These are phyloP conservation scores for Cetraspora pellucida DNA, from an alignment of 192 early-diverging fungal species.

Conservation along the genomic window DNA sequence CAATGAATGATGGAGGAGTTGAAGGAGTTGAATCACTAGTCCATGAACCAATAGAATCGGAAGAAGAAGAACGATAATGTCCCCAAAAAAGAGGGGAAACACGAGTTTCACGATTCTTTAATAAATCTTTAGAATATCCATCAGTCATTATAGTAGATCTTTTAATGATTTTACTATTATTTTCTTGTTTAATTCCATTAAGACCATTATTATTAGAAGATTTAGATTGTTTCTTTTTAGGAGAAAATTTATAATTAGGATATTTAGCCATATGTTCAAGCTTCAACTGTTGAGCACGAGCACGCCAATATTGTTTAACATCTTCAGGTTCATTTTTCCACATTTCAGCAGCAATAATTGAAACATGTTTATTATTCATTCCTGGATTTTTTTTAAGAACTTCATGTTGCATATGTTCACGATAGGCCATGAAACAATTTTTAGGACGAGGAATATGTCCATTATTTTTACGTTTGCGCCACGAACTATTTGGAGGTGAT, in stretches of 20 bases:
- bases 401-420: conserved; percentile 55
- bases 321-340: conserved; percentile 39
- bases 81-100: background rate
- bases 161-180: background rate
- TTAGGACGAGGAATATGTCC: conserved; percentile 43
- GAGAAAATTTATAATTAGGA: conserved; percentile 47
- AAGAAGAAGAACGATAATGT: conserved; percentile 26
- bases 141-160: background rate
- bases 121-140: background rate
- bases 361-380: conserved; percentile 37
- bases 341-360: conserved; percentile 31
- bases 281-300: conserved; percentile 32
- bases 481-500: background rate
- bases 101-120: background rate
- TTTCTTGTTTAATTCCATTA: background rate
- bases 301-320: conserved; percentile 25
- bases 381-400: conserved; percentile 26
- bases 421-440: conserved; percentile 47
- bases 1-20: background rate
- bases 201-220: background rate
- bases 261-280: conserved; percentile 32
- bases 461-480: conserved; percentile 22
- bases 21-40: conserved; percentile 9
- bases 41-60: background rate
- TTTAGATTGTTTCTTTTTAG: conserved; percentile 34